Base-by-base conservation (phyloP, 805 yeast genomes). In the Wickerhamomyces kurtzmanii region DNA sequence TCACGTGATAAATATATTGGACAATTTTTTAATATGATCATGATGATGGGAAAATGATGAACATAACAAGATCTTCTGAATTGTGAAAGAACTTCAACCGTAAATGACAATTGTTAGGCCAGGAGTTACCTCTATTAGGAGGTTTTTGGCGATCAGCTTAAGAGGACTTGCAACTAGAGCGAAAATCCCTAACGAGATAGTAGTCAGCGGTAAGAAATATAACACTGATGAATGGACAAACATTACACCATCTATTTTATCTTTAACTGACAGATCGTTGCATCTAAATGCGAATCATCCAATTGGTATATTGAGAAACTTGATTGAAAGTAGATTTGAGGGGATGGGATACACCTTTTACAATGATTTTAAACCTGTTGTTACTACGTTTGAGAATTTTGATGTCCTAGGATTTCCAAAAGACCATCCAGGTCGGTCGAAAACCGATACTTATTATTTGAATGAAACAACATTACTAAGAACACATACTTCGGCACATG, bases 401-500 rank as follows among this genome's bases (percentile, higher is more conserved):
- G 98, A 91, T 50, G 82, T 80, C 2, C 64, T 91, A 20, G 96
- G 94, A 1, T 89, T 91, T 52, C 94, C 96, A 2, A 44, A 52
- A 20, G 94, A 87, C 46, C 98, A 91, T 50, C 95, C 94, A 0
- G 96, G 98, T 4, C 66, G 98, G 45, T 73, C 91, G 12, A 81
- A 71, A 44, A 80, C 94, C 4, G 98, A 91, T 50, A 89, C 98
- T 0, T 91, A 91, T 53, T 91, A 91, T 45, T 49, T 91, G 29
- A 87, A 91, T 55, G 65, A 74, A 29, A 67, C 68, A 13, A 59
- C 76, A 18, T 59, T 91, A 17, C 57, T 91, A 34, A 64, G 98
- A 45, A 91, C 98, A 0, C 98, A 91, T 49, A 89, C 98, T 0
- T 86, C 96, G 2, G 98, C 98, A 0, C 98, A 91, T 53, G 98